Base-by-base conservation (phyloP, 2,329 filamentous ascomycete genomes). In the Aspergillus fumigatus region DNA sequence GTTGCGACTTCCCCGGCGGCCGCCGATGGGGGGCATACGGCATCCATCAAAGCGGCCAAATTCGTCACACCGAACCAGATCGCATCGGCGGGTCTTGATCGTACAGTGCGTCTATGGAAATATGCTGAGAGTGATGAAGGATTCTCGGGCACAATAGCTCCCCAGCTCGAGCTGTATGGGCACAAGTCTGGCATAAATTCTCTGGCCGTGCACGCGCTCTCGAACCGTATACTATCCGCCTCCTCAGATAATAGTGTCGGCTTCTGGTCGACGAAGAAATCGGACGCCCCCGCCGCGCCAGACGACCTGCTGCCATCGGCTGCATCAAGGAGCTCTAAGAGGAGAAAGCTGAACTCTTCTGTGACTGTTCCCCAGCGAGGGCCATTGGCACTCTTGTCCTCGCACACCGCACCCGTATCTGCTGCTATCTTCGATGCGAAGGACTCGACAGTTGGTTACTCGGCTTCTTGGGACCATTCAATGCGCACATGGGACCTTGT, bases 401-500 rank as follows among this genome's bases (percentile, higher is more conserved):
- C 85, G 53, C 88, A 97, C 81, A 84, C 84, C 55, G 82, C 86
- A 10, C 83, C 88, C 48, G 90, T 92, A 48, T 90, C 89, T 1
- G 88, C 88, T 53, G 89, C 88, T 40, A 82, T 91, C 50, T 97
- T 99, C 79, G 90, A 96, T 74, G 88, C 88, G 4, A 82, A 85
- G 53, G 93, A 97, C 75, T 77, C 86, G 10, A 96, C 90, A 14
- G 90, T 97, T 43, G 93, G 89, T 49, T 97, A 99, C 80, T 93
- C 91, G 1, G 86, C 87, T 23, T 96, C 92, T 19, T 89, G 90
- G 77, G 95, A 99, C 77, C 92, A 96, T 79, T 89, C 89, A 1
- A 80, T 97, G 65, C 88, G 88, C 62, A 97, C 94, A 0, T 89
- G 96, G 77, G 94, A 99, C 77, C 82, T 99, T 49, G 87, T 92